These are phyloP conservation scores for Colletotrichum kahawae DNA, from an alignment of 2,329 filamentous ascomycete species.

Conservation along the genomic window DNA sequence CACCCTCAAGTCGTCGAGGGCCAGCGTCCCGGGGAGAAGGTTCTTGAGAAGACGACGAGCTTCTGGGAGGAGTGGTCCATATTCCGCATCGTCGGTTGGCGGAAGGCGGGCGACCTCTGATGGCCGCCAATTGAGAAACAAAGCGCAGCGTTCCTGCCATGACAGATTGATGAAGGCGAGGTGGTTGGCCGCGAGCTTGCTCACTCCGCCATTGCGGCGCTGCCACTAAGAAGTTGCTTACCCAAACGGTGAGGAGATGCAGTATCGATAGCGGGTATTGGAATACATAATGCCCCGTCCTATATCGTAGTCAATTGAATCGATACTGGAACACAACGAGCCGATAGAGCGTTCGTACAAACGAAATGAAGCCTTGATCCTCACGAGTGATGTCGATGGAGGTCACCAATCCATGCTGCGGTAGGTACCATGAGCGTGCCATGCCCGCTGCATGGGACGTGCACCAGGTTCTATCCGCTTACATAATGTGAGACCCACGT, in stretches of 20 bases:
- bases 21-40: neutral
- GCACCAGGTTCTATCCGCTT: neutral
- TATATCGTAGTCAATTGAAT: neutral
- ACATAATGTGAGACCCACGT: neutral
- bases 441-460: neutral
- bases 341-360: neutral
- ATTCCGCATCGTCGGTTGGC: neutral
- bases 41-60: neutral
- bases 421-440: neutral
- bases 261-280: neutral
- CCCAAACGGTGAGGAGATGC: neutral
- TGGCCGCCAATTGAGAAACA: neutral
- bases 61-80: neutral
- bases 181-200: neutral
- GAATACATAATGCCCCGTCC: neutral
- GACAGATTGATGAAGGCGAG: neutral
- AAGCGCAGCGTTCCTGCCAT: neutral
- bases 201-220: neutral
- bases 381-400: neutral
- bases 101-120: neutral
- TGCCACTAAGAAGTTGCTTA: neutral
- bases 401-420: neutral
- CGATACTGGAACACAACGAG: neutral
- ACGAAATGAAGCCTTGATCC: neutral
- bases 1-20: neutral